Conservation (phyloP, 164 flowering plant genomes). For the Paratinospora sagittata region DNA sequence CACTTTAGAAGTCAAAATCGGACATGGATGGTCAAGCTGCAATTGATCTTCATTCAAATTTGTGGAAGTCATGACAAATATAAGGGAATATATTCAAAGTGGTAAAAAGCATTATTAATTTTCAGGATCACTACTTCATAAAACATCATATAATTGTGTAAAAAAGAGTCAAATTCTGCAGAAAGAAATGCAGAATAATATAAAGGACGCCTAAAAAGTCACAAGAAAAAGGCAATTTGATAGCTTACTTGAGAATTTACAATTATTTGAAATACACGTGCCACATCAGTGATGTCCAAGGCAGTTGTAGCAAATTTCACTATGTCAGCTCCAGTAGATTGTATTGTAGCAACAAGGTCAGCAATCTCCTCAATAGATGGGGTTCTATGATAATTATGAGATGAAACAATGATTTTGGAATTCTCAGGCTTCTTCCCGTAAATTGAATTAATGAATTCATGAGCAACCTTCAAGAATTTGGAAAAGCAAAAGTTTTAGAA, state of each 20-base stretch:
- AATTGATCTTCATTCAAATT: not conserved
- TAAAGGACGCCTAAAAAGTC: not conserved
- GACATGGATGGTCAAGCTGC: no score
- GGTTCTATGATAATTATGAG: slow-evolving; percentile 78
- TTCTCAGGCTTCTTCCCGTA: slow-evolving; percentile 57
- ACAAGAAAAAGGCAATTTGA: slow-evolving; percentile 11
- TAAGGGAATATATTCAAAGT: not conserved
- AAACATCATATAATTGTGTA: not conserved
- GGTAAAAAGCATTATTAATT: not conserved
- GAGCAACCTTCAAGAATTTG: slow-evolving; percentile 55
- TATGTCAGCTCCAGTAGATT: slow-evolving; percentile 91
- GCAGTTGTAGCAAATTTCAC: slow-evolving; percentile 95
- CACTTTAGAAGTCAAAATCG: no score
- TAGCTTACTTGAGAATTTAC: slow-evolving; percentile 79
- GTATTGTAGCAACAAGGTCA: slow-evolving; percentile 71
- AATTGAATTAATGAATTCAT: slow-evolving; percentile 55
- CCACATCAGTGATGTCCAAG: slow-evolving; percentile 70
- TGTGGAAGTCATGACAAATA: not conserved
- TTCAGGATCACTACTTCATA: not conserved
- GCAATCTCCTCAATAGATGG: slow-evolving; percentile 85
- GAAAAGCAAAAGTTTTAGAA: not conserved
- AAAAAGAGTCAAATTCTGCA: not conserved
- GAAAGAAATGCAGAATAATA: not conserved
- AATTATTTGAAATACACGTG: slow-evolving; percentile 71
- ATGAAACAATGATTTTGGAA: slow-evolving; percentile 74